Percentiles rank a stretch among this genome's conserved stretches.
These are phyloP conservation scores for Aspergillus texensis DNA, from an alignment of 2,329 filamentous ascomycete genomes.

Conservation along the genomic window DNA sequence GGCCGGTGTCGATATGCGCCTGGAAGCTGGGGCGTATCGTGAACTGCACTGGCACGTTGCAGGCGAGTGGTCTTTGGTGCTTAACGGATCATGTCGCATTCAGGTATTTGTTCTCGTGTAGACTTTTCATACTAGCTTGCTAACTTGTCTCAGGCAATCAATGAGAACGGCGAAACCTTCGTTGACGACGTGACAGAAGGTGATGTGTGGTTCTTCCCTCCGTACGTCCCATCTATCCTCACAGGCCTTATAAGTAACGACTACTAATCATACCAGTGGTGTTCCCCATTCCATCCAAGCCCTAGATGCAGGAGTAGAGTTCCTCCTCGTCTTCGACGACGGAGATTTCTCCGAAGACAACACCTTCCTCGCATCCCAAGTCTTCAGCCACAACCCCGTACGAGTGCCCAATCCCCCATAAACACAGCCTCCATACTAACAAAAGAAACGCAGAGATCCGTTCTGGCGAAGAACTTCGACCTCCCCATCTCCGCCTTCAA, in stretches of 20 bases:
- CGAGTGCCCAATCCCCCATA: background rate
- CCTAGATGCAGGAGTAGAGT: slow-evolving; percentile 67
- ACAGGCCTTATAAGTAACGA: background rate
- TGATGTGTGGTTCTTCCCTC: slow-evolving; percentile 81
- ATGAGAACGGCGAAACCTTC: slow-evolving; percentile 70
- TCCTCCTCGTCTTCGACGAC: slow-evolving; percentile 65
- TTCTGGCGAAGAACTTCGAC: slow-evolving; percentile 59
- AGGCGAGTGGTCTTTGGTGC: slow-evolving; percentile 41
- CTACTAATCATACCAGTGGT: slow-evolving; percentile 44
- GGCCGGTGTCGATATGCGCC: slow-evolving; percentile 63
- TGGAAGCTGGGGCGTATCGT: slow-evolving; percentile 60
- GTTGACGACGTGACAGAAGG: slow-evolving; percentile 76
- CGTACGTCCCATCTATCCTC: slow-evolving; percentile 30
- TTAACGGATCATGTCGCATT: slow-evolving; percentile 43
- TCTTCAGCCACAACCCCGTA: slow-evolving; percentile 52
- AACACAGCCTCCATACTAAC: background rate
- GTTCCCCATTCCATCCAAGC: slow-evolving; percentile 78
- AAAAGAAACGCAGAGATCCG: slow-evolving; percentile 38
- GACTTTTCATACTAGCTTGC: background rate
- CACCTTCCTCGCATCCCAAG: slow-evolving; percentile 70
- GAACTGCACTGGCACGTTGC: slow-evolving; percentile 61
- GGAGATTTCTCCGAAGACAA: slow-evolving; percentile 69
- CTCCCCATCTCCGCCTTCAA: slow-evolving; percentile 57
- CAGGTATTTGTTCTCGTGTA: slow-evolving; percentile 24
- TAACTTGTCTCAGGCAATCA: slow-evolving; percentile 29